Conservation (phyloP, 768 basidiomycete species). For the Amanita jacksonii region DNA sequence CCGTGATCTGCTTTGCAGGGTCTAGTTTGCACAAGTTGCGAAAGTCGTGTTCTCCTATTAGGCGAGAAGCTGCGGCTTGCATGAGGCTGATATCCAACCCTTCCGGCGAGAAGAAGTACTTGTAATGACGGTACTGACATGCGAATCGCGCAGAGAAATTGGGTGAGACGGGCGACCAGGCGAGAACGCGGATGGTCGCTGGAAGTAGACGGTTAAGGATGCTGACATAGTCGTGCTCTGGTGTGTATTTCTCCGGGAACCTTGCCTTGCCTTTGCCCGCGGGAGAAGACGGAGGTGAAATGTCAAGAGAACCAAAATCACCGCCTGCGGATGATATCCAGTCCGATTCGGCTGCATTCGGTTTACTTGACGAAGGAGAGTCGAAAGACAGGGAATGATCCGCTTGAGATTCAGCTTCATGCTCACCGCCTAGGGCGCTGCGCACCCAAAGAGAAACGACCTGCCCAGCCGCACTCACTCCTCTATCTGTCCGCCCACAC, state of each 20-base stretch:
- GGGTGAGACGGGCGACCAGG: slow-evolving; percentile 83
- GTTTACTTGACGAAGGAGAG: too few species aligned
- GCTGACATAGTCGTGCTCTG: slow-evolving; percentile 67
- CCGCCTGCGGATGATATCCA: slow-evolving; percentile 21
- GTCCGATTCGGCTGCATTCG: slow-evolving; percentile 5
- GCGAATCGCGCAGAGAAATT: slow-evolving; percentile 84
- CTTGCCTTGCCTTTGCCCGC: slow-evolving; percentile 8
- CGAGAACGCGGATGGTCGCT: slow-evolving; percentile 79
- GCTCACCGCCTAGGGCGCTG: slow-evolving; percentile 44
- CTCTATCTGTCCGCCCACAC: slow-evolving; percentile 92
- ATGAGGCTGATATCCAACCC: slow-evolving; percentile 65
- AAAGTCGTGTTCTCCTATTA: slow-evolving; percentile 91
- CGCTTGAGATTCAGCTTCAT: slow-evolving; percentile 11
- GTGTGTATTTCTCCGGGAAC: slow-evolving; percentile 6
- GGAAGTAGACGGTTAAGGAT: slow-evolving; percentile 86
- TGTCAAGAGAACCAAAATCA: slow-evolving; percentile 29
- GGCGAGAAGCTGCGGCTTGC: slow-evolving; percentile 57
- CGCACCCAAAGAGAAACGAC: slow-evolving; percentile 89
- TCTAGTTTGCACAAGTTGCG: slow-evolving; percentile 94
- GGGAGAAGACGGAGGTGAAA: slow-evolving; percentile 12
- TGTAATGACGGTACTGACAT: slow-evolving; percentile 87
- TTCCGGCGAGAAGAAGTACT: slow-evolving; percentile 82
- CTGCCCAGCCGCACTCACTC: slow-evolving; percentile 91
- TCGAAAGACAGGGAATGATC: background rate
- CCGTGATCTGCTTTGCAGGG: slow-evolving; percentile 80